phyloP scores from a whole-genome alignment of 257 asterid species.

The Solanum peruvianum region DNA sequence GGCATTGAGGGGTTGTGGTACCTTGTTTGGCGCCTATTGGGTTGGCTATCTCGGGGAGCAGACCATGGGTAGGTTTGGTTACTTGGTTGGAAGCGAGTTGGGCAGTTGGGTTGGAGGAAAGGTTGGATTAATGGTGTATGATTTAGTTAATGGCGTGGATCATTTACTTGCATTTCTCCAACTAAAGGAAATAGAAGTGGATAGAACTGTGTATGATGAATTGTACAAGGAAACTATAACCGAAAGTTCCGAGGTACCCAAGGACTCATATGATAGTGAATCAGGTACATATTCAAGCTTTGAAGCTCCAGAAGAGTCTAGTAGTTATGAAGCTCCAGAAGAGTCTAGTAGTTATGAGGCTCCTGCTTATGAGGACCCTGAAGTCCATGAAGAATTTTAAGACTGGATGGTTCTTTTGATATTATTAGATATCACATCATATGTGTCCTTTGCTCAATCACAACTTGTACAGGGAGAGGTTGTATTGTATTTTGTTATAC shows the following conservation, averaged over 20 bases:
- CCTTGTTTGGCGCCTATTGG: slow-evolving; percentile 65
- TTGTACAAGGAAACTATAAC: slow-evolving; percentile 4
- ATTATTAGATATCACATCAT: not conserved
- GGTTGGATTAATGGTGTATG: slow-evolving; percentile 86
- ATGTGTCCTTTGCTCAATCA: not conserved
- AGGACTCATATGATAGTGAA: slow-evolving; percentile 6
- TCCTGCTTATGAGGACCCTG: slow-evolving; percentile 28
- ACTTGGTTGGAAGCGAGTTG: slow-evolving; percentile 76
- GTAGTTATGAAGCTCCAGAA: slow-evolving; percentile 25
- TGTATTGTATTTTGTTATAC: not conserved
- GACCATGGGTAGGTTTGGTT: slow-evolving; percentile 77
- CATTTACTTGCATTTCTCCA: slow-evolving; percentile 30
- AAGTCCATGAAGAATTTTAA: slow-evolving; percentile 49
- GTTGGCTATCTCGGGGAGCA: slow-evolving; percentile 69
- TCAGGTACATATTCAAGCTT: not conserved
- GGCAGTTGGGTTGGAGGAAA: slow-evolving; percentile 97
- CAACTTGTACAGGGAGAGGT: not conserved
- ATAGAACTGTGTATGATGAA: slow-evolving; percentile 11
- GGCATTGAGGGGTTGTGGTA: slow-evolving; percentile 78
- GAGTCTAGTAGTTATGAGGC: slow-evolving; percentile 30
- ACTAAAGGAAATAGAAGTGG: slow-evolving; percentile 20
- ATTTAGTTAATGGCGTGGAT: slow-evolving; percentile 62
- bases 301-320: slow-evolving; percentile 22
- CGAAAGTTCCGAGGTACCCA: slow-evolving; percentile 14
- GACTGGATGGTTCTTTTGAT: slow-evolving; percentile 11